phyloP scores from a whole-genome alignment of 768 basidiomycete genomes.

The Leccinum subgranulosum region DNA sequence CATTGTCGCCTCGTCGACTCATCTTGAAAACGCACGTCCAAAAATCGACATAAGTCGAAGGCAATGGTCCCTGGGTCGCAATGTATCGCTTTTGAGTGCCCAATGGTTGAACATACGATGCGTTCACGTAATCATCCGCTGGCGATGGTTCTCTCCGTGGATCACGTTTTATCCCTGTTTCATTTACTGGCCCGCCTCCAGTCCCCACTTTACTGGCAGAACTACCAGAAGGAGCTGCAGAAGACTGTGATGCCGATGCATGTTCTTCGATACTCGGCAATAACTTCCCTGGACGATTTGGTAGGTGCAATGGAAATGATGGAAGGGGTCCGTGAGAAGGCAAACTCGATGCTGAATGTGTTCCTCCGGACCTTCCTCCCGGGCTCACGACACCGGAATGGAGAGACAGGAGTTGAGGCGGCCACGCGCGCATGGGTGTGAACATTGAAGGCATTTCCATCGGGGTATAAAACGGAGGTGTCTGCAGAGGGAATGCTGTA shows the following conservation, averaged over 20 bases:
- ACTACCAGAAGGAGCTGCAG: neutral
- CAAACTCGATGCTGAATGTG: constrained; percentile 1
- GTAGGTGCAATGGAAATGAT: constrained; percentile 18
- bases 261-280: constrained; percentile 19
- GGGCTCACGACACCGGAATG: neutral
- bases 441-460: constrained; percentile 19
- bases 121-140: constrained; percentile 91
- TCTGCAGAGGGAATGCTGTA: constrained; percentile 19
- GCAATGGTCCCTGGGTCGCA: constrained; percentile 93
- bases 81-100: constrained; percentile 84
- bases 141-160: constrained; percentile 33
- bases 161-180: neutral
- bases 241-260: neutral
- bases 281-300: constrained; percentile 8
- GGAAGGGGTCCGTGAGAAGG: constrained; percentile 8
- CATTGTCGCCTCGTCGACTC: neutral
- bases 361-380: constrained; percentile 4
- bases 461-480: constrained; percentile 27
- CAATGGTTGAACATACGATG: constrained; percentile 86
- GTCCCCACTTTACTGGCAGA: neutral
- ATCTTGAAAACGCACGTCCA: constrained; percentile 73
- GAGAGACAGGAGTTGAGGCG: constrained; percentile 3
- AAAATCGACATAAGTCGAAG: constrained; percentile 87
- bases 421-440: constrained; percentile 13
- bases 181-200: neutral